Base-by-base conservation (phyloP, 2,329 filamentous ascomycete genomes). In the Trichoderma pleuroti region DNA sequence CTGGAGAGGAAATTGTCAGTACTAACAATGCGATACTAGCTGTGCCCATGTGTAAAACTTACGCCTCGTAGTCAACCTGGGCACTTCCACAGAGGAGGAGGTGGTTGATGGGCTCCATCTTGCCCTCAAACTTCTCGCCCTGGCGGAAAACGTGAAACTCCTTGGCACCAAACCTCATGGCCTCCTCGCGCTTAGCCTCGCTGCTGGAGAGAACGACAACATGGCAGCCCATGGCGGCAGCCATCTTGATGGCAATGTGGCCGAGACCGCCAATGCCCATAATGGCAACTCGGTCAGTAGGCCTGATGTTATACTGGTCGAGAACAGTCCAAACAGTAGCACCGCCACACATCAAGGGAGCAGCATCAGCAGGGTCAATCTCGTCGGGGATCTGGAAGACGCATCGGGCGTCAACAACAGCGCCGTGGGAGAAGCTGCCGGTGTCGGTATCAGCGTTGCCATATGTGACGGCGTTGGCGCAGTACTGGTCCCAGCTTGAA, bases 281-380 rank as follows among this genome's bases (percentile, higher is more conserved):
- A 72, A 93, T 86, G 1, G 87, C 91, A 5, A 93, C 89, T 28
- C 79, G 84, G 80, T 90, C 92, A n/a, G 90, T 90, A 0, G 90
- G 90, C 0, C 91, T 91, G 63, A 85, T 87, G 3, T 88, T 88
- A 73, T 91, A 87, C 66, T 88, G 84, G 74, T 83, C 83, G 60
- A 93, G 79, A 1, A 91, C 91, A 12, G 85, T 83, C 77, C 85
- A 93, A 9, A 90, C 83, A 0, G 91, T 93, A 39, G 93, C 85
- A n/a, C 91, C 91, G 21, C 86, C 91, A 76, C 91, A 93, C 56
- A 93, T 83, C 86, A 93, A 88, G 2, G 91, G 90, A 28, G 91
- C 84, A 11, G 83, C 82, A 65, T 81, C 73, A 60, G 81, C 83
- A 2, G 79, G 80, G 7, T 77, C 74, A 6, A 86, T 72, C 5